phyloP scores from a whole-genome alignment of 148 eudicot species.

The Rhododendron molle region DNA sequence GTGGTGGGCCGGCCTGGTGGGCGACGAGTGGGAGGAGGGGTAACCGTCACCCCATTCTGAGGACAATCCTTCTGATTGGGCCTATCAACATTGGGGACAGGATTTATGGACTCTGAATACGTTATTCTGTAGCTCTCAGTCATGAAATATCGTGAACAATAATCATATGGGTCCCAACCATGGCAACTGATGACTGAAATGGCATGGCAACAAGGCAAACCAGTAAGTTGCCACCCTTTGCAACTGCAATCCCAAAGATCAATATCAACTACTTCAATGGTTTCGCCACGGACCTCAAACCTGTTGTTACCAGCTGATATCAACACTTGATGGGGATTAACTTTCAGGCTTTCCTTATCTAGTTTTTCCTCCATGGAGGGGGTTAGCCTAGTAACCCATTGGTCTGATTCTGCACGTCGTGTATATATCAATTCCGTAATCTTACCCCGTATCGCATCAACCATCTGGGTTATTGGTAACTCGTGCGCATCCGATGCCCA shows the following conservation, averaged over 20 bases:
- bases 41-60: conserved; percentile 50
- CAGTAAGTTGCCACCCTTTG: conserved; percentile 79
- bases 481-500: conserved; percentile 93
- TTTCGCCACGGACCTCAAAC: conserved; percentile 79
- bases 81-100: conserved; percentile 42
- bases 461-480: conserved; percentile 94
- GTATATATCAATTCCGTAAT: conserved; percentile 60
- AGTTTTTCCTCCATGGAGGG: conserved; percentile 79
- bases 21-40: conserved; percentile 88
- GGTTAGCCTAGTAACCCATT: conserved; percentile 73
- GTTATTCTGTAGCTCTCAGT: conserved; percentile 59
- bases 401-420: conserved; percentile 46
- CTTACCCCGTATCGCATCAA: conserved; percentile 69
- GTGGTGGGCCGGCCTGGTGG: conserved; percentile 86
- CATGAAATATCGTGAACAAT: conserved; percentile 61
- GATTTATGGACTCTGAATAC: conserved; percentile 63
- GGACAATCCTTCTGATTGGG: conserved; percentile 37
- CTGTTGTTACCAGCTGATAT: conserved; percentile 37
- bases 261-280: conserved; percentile 64
- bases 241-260: conserved; percentile 74
- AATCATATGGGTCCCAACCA: conserved; percentile 52
- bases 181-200: conserved; percentile 58
- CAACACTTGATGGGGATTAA: conserved; percentile 50
- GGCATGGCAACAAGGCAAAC: conserved; percentile 89
- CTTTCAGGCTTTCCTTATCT: conserved; percentile 60